Evolutionary conservation across 441 rosid genomes (phyloP), one percentile per base, ranked within the genome.

Genomic region (Populus hybrid): DNA sequence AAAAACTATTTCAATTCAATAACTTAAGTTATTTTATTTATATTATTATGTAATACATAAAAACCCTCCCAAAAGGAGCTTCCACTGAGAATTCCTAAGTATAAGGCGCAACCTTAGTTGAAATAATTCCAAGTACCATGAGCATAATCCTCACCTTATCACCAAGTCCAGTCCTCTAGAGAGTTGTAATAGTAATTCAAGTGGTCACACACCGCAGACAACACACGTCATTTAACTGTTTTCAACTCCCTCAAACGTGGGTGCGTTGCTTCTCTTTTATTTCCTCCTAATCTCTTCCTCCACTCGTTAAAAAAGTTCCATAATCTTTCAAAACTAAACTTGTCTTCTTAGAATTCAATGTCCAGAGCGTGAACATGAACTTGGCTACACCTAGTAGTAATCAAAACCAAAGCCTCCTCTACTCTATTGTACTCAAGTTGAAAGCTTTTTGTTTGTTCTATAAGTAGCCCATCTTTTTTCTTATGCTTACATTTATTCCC

Each of bases 341-440:
- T 42, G 71, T 50, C 70, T 32, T 74, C 72, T 69, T 63, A 40
- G n/a, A 46, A 7, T 53, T 74, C 42, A 53, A 71, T 28, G 68
- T 53, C 38, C 9, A 50, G 64, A 67, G 75, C 72, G 69, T 72
- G 78, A 59, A 12, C 70, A 34, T 19, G 24, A 69, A 9, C 67
- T 83, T 76, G 80, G 82, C 72, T 30, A 78, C 76, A 70, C 80
- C 83, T 81, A 77, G 19, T 81, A 77, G 19, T n/a, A 11, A 80
- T 66, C 67, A 38, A 71, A 80, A 59, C 65, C 21, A 14, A 72
- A 70, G 57, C 69, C 78, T 70, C 77, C 46, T 66, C 76, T 81
- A 81, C 2, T 9, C 21, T 61, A n/a, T 66, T 2, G 6, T 35
- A 3, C 36, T 53, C 11, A 24, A 72, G 35, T 40, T 50, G 23